These are phyloP conservation scores for Oryza rufipogon DNA, from an alignment of 176 grass and related monocot species.

Conservation along the genomic window DNA sequence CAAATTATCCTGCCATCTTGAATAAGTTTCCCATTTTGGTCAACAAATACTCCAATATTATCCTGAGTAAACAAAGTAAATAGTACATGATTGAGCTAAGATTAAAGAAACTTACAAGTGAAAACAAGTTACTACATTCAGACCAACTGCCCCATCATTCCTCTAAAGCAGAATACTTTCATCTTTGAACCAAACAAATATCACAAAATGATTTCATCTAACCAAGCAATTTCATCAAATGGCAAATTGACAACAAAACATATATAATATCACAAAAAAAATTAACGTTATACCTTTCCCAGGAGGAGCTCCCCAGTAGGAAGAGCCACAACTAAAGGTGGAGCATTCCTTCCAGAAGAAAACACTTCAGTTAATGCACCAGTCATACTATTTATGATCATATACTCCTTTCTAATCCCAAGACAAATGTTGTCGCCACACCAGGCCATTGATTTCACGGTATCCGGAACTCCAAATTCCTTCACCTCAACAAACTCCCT, in stretches of 20 bases:
- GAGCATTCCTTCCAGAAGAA: constrained; percentile 88
- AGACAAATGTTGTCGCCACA: constrained; percentile 94
- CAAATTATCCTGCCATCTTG: constrained; percentile 97
- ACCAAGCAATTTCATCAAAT: constrained; percentile 35
- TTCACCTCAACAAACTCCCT: constrained; percentile 95
- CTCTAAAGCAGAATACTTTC: background rate
- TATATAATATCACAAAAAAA: constrained; percentile 21
- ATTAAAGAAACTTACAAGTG: constrained; percentile 27
- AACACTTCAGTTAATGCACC: constrained; percentile 87
- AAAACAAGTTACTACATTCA: constrained; percentile 4
- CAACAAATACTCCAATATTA: constrained; percentile 96
- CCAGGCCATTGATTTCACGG: constrained; percentile 90
- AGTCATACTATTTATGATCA: constrained; percentile 88
- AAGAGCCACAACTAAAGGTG: constrained; percentile 88
- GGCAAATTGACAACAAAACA: constrained; percentile 23
- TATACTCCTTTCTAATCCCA: constrained; percentile 87
- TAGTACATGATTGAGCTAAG: constrained; percentile 12
- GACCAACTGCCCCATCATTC: constrained; percentile 11
- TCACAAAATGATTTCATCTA: constrained; percentile 7
- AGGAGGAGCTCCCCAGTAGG: constrained; percentile 83
- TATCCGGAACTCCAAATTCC: constrained; percentile 90
- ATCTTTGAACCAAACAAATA: constrained; percentile 25
- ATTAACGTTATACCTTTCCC: constrained; percentile 66
- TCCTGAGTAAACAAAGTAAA: constrained; percentile 58
- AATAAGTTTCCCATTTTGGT: constrained; percentile 97